A percentile compares a stretch with the other conserved stretches of the same genome.
These are phyloP conservation scores for Halteria grandinella DNA, from an alignment of 73 alveolate species.

Conservation along the genomic window DNA sequence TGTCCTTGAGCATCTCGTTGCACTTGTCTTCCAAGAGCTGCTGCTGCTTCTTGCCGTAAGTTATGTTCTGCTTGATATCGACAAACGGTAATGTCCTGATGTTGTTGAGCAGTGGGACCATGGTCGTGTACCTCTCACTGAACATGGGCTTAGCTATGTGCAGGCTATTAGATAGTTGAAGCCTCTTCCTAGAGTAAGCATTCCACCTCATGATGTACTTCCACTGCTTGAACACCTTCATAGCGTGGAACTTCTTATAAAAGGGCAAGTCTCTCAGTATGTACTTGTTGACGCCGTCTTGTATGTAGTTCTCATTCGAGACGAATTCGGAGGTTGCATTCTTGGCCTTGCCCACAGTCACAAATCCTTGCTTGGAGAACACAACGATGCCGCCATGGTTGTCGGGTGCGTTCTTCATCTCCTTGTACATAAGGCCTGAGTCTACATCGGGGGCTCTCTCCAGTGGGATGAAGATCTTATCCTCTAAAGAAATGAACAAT, in stretches of 20 bases:
- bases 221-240: conserved; percentile 68
- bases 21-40: conserved; percentile 59
- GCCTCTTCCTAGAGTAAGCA: conserved; percentile 51
- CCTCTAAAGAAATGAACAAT: conserved; percentile 24
- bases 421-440: conserved; percentile 38
- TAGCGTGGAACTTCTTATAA: conserved; percentile 53
- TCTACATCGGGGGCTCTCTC: conserved; percentile 45
- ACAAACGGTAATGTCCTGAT: conserved; percentile 48
- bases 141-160: conserved; percentile 60
- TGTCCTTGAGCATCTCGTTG: conserved; percentile 21
- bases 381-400: conserved; percentile 64
- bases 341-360: conserved; percentile 63
- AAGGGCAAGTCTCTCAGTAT: conserved; percentile 55
- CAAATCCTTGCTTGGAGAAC: conserved; percentile 67
- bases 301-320: conserved; percentile 65
- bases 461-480: conserved; percentile 62
- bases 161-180: conserved; percentile 20
- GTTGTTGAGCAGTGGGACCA: conserved; percentile 14
- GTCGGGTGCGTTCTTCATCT: conserved; percentile 58
- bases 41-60: conserved; percentile 69
- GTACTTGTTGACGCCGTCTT: conserved; percentile 51
- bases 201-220: conserved; percentile 61
- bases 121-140: conserved; percentile 38
- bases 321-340: conserved; percentile 65
- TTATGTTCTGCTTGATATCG: conserved; percentile 54